These are phyloP conservation scores for Curvularia sp. DNA, from an alignment of 2,329 filamentous ascomycete species.

Conservation along the genomic window DNA sequence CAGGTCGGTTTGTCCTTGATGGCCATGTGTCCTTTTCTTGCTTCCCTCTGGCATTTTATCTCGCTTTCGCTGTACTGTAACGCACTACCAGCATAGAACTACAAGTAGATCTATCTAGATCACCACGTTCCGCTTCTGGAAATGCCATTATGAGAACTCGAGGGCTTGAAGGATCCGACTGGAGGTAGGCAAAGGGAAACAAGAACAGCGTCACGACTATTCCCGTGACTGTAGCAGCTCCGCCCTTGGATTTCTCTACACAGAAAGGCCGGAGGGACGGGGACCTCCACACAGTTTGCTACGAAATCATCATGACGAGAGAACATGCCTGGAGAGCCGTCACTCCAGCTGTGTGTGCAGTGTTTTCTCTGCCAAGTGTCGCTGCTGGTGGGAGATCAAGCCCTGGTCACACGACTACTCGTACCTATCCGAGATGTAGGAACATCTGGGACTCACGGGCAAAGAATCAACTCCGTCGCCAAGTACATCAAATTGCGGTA, in stretches of 20 bases:
- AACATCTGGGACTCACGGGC: constrained; percentile 56
- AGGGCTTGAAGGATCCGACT: constrained; percentile 27
- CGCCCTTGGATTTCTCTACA: constrained; percentile 50
- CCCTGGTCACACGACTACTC: constrained; percentile 55
- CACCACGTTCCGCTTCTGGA: constrained; percentile 25
- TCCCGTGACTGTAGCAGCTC: constrained; percentile 54
- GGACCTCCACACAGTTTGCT: constrained; percentile 48
- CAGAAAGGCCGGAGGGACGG: constrained; percentile 54
- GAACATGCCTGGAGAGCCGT: constrained; percentile 53
- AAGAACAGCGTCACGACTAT: constrained; percentile 51
- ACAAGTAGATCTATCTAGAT: constrained; percentile 28
- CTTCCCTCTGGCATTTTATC: neutral
- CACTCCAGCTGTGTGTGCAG: constrained; percentile 53
- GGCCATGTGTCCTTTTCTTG: neutral
- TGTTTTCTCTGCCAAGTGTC: constrained; percentile 40
- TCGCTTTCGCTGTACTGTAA: neutral
- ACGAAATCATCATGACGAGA: constrained; percentile 49
- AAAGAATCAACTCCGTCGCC: constrained; percentile 43
- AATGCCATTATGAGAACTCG: constrained; percentile 35
- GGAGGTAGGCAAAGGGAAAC: constrained; percentile 13
- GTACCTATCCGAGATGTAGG: constrained; percentile 57
- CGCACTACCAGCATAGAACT: constrained; percentile 22
- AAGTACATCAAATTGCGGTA: constrained; percentile 27
- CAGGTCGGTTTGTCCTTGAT: neutral
- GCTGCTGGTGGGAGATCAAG: constrained; percentile 60